Percentiles rank a stretch among this genome's conserved stretches.
These are phyloP conservation scores for Dendrobium catenatum DNA, from an alignment of 106 monocot species.

Conservation along the genomic window DNA sequence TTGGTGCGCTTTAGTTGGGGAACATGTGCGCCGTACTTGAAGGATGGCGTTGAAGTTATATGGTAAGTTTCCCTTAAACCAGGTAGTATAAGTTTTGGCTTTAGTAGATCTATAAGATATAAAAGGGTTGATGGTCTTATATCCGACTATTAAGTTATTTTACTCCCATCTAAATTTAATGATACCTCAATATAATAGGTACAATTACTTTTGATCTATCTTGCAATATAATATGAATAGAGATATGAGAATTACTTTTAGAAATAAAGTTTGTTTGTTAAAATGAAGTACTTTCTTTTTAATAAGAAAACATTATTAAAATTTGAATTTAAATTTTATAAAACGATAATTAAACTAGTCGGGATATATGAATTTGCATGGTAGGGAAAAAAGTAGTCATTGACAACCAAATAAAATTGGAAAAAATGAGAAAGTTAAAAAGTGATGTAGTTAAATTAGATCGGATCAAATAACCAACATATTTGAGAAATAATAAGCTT, in stretches of 20 bases:
- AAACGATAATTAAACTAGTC: too few relatives aligned
- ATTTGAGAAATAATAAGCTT: too few relatives aligned
- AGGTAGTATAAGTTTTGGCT: not conserved
- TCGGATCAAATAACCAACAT: too few relatives aligned
- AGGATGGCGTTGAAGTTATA: slow-evolving; percentile 57
- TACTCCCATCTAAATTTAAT: not conserved
- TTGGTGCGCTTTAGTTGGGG: slow-evolving; percentile 97
- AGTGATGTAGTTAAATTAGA: too few relatives aligned
- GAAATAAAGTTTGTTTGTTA: not conserved
- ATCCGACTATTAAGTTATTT: not conserved
- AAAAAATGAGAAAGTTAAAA: too few relatives aligned
- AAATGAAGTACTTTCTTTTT: not conserved
- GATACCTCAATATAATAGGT: not conserved
- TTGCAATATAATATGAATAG: not conserved
- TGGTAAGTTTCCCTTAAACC: slow-evolving; percentile 37
- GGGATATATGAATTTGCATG: too few relatives aligned
- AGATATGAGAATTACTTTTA: not conserved
- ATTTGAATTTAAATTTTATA: not conserved
- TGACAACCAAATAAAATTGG: too few relatives aligned
- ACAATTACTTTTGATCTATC: not conserved
- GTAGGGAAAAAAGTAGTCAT: too few relatives aligned
- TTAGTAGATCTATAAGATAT: not conserved
- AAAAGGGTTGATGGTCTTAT: not conserved
- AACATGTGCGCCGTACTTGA: slow-evolving; percentile 71
- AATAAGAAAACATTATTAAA: not conserved